phyloP scores from a whole-genome alignment of 75 land plant genomes.

The Cunninghamia lanceolata region DNA sequence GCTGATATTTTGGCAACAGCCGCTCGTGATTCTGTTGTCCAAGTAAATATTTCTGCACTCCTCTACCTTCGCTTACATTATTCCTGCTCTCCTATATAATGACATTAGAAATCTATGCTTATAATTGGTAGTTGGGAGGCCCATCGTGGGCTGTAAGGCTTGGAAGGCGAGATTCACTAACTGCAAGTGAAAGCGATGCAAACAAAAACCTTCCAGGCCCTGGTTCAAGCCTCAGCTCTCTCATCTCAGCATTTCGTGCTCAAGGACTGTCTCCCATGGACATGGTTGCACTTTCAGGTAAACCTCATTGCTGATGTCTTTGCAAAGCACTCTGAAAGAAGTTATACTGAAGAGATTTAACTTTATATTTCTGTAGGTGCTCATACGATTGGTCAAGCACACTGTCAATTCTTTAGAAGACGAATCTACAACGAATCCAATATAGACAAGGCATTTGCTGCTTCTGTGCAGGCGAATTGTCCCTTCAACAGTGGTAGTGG shows the following conservation, averaged over 20 bases:
- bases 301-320: constrained; percentile 3
- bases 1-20: too few species aligned
- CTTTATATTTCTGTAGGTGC: constrained; percentile 1
- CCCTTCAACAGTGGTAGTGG: constrained; percentile 12
- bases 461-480: background rate
- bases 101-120: too few species aligned
- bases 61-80: too few species aligned
- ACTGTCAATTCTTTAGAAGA: constrained; percentile 7
- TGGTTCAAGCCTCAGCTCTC: background rate
- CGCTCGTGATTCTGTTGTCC: too few species aligned
- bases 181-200: constrained; percentile 14
- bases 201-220: constrained; percentile 26
- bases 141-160: constrained; percentile 22
- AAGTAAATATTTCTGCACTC: too few species aligned
- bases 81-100: too few species aligned
- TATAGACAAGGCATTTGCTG: too few species aligned
- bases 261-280: constrained; percentile 19
- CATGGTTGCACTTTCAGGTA: constrained; percentile 14
- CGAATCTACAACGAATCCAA: background rate
- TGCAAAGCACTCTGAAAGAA: constrained; percentile 16
- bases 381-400: constrained; percentile 34
- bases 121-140: constrained; percentile 14
- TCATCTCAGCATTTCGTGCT: background rate
- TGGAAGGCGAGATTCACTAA: constrained; percentile 25
- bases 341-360: constrained; percentile 5